Percentiles rank a stretch among this genome's conserved stretches.
Conservation (phyloP, 2,329 filamentous ascomycete genomes). For the Colletotrichum lupini region DNA sequence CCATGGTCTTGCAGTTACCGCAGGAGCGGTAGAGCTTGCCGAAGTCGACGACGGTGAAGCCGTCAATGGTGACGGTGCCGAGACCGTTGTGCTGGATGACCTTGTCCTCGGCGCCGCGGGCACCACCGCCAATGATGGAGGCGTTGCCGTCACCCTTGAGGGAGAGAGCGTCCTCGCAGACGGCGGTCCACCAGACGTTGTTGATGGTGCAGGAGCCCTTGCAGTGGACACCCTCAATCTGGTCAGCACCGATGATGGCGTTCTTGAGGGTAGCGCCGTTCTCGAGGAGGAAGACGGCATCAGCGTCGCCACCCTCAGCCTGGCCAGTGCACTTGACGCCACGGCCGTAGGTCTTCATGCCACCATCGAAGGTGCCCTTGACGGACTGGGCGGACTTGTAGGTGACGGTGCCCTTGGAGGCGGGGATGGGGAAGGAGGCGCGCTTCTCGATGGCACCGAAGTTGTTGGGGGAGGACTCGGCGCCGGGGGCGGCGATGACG, state of each 20-base stretch:
- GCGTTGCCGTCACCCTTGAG: conserved; percentile 36
- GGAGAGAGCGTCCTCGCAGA: conserved; percentile 49
- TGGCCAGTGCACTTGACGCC: conserved; percentile 54
- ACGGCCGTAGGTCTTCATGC: conserved; percentile 49
- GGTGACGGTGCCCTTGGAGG: conserved; percentile 42
- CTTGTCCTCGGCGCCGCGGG: conserved; percentile 34
- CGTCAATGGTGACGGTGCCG: conserved; percentile 36
- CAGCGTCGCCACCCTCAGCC: conserved; percentile 54
- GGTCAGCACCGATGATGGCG: conserved; percentile 57
- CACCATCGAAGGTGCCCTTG: conserved; percentile 42
- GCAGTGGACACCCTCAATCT: conserved; percentile 60
- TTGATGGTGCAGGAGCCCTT: conserved; percentile 53
- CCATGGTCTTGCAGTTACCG: conserved; percentile 37
- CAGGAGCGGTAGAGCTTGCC: conserved; percentile 37
- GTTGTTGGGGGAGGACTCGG: conserved; percentile 27
- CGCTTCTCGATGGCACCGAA: conserved; percentile 37
- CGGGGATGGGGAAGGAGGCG: conserved; percentile 42
- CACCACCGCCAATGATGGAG: conserved; percentile 33
- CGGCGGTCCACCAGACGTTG: conserved; percentile 62
- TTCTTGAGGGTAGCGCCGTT: conserved; percentile 56
- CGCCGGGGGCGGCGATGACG: conserved; percentile 37
- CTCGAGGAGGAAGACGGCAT: conserved; percentile 55
- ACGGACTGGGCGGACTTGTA: conserved; percentile 37
- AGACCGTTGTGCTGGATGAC: conserved; percentile 37
- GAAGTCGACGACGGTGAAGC: conserved; percentile 34